These are phyloP conservation scores for Guyanaporus albipodus DNA, from an alignment of 768 basidiomycete genomes.

Conservation along the genomic window DNA sequence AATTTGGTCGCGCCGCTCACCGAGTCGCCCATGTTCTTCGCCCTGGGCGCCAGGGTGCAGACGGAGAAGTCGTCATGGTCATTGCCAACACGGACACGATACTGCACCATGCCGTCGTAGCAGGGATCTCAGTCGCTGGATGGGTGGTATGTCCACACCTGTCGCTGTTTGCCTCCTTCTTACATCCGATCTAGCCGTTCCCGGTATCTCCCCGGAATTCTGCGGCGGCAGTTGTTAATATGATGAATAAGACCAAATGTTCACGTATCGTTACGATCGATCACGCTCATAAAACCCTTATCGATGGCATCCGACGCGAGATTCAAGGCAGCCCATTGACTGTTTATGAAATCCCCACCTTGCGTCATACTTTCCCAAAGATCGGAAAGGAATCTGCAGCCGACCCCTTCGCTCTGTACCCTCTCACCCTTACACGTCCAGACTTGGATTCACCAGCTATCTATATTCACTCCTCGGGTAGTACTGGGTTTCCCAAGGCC, in stretches of 20 bases:
- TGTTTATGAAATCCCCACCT: conserved; percentile 18
- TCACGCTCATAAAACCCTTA: conserved; percentile 16
- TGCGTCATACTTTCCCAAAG: conserved; percentile 37
- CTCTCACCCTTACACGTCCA: conserved; percentile 4
- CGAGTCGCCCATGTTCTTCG: conserved; percentile 39
- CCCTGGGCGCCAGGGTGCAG: conserved; percentile 27
- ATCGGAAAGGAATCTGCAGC: conserved; percentile 31
- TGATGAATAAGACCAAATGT: conserved; percentile 24
- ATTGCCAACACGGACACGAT: conserved; percentile 32
- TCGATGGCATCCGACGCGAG: conserved; percentile 6
- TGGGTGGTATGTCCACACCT: conserved; percentile 27
- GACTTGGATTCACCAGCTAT: conserved; percentile 36
- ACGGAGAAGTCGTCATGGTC: conserved; percentile 20
- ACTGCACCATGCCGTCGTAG: conserved; percentile 31
- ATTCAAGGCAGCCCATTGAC: not conserved
- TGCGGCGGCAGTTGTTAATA: conserved; percentile 32
- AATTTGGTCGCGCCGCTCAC: conserved; percentile 29
- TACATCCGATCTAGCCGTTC: conserved; percentile 28
- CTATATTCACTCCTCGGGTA: conserved; percentile 50
- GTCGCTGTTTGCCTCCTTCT: conserved; percentile 26
- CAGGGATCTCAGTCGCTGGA: conserved; percentile 39
- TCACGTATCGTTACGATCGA: conserved; percentile 16
- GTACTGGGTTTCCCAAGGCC: conserved; percentile 48
- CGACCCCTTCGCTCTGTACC: conserved; percentile 20
- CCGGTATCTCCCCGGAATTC: conserved; percentile 41